Conservation (phyloP, 169 alveolate genomes). For the Toxoplasma gondii region DNA sequence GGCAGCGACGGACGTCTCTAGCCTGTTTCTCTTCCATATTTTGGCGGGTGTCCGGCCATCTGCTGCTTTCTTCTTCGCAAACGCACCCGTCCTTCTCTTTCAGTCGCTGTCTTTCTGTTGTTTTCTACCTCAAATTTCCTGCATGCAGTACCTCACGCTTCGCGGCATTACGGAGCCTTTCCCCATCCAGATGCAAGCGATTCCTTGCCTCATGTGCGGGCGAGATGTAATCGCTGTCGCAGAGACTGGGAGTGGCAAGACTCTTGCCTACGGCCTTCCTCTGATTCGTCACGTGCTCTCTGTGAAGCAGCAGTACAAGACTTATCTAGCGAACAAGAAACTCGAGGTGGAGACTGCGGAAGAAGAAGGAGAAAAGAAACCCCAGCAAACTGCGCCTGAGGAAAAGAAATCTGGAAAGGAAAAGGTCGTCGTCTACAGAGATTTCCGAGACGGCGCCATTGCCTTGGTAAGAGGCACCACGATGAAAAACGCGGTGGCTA, state of each 20-base stretch:
- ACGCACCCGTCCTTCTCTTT: too few species aligned
- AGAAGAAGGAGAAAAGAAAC: slow-evolving; percentile 4
- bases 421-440: slow-evolving; percentile 56
- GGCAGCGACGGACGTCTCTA: not conserved
- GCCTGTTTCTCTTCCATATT: too few species aligned
- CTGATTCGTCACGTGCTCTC: slow-evolving; percentile 92
- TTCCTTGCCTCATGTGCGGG: slow-evolving; percentile 95
- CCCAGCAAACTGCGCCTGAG: not conserved
- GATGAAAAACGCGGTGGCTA: slow-evolving; percentile 92
- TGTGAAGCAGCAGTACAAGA: slow-evolving; percentile 90
- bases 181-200: slow-evolving; percentile 96
- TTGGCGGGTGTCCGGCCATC: too few species aligned
- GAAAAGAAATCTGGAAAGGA: slow-evolving; percentile 55
- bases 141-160: slow-evolving; percentile 79
- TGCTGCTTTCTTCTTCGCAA: too few species aligned
- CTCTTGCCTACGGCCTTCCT: slow-evolving; percentile 98
- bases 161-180: slow-evolving; percentile 93
- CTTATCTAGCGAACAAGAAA: slow-evolving; percentile 57
- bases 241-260: slow-evolving; percentile 99
- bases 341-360: not conserved
- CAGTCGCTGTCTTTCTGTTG: not conserved
- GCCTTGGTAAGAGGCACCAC: slow-evolving; percentile 92
- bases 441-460: slow-evolving; percentile 84
- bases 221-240: slow-evolving; percentile 98
- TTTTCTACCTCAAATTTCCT: not conserved